A percentile compares a stretch with the other conserved stretches of the same genome.
Conservation (phyloP, 768 basidiomycete genomes). For the Cytidiella melzeri region DNA sequence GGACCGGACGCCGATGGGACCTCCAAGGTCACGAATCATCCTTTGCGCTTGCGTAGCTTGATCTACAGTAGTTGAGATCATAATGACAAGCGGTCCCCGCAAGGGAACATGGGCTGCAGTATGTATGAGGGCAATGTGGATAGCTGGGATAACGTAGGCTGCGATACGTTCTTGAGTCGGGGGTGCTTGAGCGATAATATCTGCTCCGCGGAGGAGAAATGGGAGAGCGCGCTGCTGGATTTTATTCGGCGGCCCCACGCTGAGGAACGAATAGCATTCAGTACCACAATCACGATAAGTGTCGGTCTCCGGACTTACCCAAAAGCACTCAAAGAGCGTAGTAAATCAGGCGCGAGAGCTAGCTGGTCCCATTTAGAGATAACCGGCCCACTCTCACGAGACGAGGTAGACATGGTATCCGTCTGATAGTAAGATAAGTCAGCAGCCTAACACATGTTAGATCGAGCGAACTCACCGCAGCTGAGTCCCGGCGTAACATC, state of each 20-base stretch:
- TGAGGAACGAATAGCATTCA: slow-evolving; percentile 24
- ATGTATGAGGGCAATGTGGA: slow-evolving; percentile 72
- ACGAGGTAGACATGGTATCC: slow-evolving; percentile 37
- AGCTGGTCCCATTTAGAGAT: slow-evolving; percentile 97
- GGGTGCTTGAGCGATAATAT: slow-evolving; percentile 98
- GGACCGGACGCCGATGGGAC: slow-evolving; percentile 86
- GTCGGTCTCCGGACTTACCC: slow-evolving; percentile 52
- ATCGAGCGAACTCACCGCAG: slow-evolving; percentile 44
- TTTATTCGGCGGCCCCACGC: slow-evolving; percentile 97
- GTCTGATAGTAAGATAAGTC: slow-evolving; percentile 16
- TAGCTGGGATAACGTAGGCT: slow-evolving; percentile 90
- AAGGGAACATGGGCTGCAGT: slow-evolving; percentile 49
- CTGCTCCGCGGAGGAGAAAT: slow-evolving; percentile 87
- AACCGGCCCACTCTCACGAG: slow-evolving; percentile 71
- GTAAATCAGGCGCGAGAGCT: slow-evolving; percentile 75
- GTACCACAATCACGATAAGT: slow-evolving; percentile 1
- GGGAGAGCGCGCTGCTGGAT: slow-evolving; percentile 96
- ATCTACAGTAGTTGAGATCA: slow-evolving; percentile 97
- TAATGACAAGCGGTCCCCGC: slow-evolving; percentile 82
- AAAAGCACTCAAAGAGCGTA: slow-evolving; percentile 87
- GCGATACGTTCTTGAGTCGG: slow-evolving; percentile 98
- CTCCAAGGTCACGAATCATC: slow-evolving; percentile 91
- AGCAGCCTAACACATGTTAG: neutral
- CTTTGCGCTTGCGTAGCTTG: slow-evolving; percentile 96
- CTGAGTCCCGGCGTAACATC: slow-evolving; percentile 68